These are phyloP conservation scores for Blumeria graminis DNA, from an alignment of 2,329 filamentous ascomycete genomes.

Conservation along the genomic window DNA sequence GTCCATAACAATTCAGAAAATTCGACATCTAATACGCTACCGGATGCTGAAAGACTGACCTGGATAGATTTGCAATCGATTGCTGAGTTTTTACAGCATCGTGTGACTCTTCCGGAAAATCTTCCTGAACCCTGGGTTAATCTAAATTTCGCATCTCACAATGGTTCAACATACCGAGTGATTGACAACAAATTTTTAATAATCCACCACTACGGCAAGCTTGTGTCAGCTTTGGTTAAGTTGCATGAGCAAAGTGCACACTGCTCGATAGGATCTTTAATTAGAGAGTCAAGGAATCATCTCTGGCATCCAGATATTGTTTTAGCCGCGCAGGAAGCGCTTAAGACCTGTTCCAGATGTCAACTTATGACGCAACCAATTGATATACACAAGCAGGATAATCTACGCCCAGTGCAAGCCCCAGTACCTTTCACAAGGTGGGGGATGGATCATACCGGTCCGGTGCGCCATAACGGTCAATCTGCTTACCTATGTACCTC, in stretches of 20 bases:
- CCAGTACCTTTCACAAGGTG: neutral
- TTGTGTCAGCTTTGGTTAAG: neutral
- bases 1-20: neutral
- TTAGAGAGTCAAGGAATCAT: neutral
- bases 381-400: neutral
- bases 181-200: neutral
- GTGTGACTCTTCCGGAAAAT: neutral
- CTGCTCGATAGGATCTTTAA: neutral
- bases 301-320: neutral
- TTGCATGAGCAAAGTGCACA: neutral
- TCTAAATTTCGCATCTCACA: neutral
- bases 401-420: neutral
- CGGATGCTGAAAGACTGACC: neutral
- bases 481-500: neutral
- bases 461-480: neutral
- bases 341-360: neutral
- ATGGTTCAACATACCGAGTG: neutral
- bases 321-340: neutral
- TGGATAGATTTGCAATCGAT: neutral
- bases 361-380: neutral
- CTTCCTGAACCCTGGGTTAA: neutral
- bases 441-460: neutral
- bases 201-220: neutral
- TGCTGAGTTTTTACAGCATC: neutral
- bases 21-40: neutral